Percentiles rank a stretch among this genome's conserved stretches.
Evolutionary conservation across 805 yeast genomes (phyloP).

Genomic region (Candida boleticola): DNA sequence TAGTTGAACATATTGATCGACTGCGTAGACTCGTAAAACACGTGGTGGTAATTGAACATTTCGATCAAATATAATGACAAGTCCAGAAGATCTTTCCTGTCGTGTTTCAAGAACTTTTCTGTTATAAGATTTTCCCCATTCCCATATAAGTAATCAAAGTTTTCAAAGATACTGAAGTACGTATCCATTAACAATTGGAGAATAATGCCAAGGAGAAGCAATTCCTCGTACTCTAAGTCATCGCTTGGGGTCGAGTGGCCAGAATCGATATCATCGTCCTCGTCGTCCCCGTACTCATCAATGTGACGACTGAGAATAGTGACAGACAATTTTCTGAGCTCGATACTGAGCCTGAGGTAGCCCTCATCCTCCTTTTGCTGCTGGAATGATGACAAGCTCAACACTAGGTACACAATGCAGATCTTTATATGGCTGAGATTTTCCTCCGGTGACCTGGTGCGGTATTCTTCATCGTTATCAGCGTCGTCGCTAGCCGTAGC

Average conservation of each 20-base stretch:
- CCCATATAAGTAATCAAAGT: slow-evolving; percentile 38
- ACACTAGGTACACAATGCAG: slow-evolving; percentile 20
- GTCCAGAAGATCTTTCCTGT: slow-evolving; percentile 14
- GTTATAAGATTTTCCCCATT: slow-evolving; percentile 36
- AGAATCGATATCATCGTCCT: slow-evolving; percentile 12
- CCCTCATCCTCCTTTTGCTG: slow-evolving; percentile 11
- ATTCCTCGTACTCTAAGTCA: slow-evolving; percentile 22
- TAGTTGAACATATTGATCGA: slow-evolving; percentile 48
- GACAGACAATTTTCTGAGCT: slow-evolving; percentile 34
- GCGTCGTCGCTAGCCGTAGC: not conserved
- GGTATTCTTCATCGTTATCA: slow-evolving; percentile 1
- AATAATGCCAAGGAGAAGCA: slow-evolving; percentile 34
- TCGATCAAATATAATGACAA: slow-evolving; percentile 25
- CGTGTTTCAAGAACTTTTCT: slow-evolving; percentile 8
- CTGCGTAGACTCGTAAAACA: slow-evolving; percentile 48
- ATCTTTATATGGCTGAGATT: slow-evolving; percentile 19
- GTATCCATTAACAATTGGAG: slow-evolving; percentile 39
- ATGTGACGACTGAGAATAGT: slow-evolving; percentile 37
- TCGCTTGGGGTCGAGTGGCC: not conserved
- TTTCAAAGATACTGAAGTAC: slow-evolving; percentile 39
- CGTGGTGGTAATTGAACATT: slow-evolving; percentile 29
- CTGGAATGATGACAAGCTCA: slow-evolving; percentile 23
- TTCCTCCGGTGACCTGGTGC: slow-evolving; percentile 2
- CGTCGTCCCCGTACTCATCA: slow-evolving; percentile 37
- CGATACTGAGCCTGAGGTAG: slow-evolving; percentile 27